These are phyloP conservation scores for Pseudogymnoascus sp. DNA, from an alignment of 2,329 filamentous ascomycete genomes.

Conservation along the genomic window DNA sequence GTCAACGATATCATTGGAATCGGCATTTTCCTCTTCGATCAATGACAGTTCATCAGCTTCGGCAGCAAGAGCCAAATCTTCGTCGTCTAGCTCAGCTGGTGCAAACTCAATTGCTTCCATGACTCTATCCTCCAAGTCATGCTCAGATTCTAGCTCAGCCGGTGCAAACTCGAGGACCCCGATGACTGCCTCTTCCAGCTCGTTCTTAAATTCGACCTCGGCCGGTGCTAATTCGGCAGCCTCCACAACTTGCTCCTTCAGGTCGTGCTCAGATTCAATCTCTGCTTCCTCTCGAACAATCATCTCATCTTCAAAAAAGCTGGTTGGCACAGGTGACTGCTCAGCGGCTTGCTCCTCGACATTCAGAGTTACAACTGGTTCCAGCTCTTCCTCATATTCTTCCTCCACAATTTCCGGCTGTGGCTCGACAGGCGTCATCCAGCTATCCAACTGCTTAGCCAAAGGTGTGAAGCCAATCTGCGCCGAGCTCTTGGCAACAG, in stretches of 20 bases:
- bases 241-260: conserved; percentile 31
- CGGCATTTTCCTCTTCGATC: conserved; percentile 16
- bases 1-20: conserved; percentile 10
- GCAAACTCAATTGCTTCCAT: conserved; percentile 35
- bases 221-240: conserved; percentile 32
- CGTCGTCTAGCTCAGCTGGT: conserved; percentile 42
- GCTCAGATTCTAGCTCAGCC: conserved; percentile 20
- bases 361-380: conserved; percentile 18
- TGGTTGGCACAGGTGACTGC: conserved; percentile 33
- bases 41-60: conserved; percentile 55
- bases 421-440: conserved; percentile 42
- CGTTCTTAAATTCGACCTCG: conserved; percentile 20
- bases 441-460: conserved; percentile 51
- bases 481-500: conserved; percentile 10
- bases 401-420: conserved; percentile 4
- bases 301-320: conserved; percentile 58
- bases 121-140: conserved; percentile 28
- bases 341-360: conserved; percentile 20
- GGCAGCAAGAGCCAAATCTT: conserved; percentile 49
- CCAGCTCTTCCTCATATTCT: background rate
- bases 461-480: conserved; percentile 56
- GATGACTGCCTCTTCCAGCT: conserved; percentile 28
- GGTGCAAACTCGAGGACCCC: conserved; percentile 36
- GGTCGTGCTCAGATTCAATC: conserved; percentile 23
- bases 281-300: conserved; percentile 33